Percentiles rank a stretch among this genome's conserved stretches.
phyloP scores from a whole-genome alignment of 345 rosid species.

The Tarenaya hassleriana region DNA sequence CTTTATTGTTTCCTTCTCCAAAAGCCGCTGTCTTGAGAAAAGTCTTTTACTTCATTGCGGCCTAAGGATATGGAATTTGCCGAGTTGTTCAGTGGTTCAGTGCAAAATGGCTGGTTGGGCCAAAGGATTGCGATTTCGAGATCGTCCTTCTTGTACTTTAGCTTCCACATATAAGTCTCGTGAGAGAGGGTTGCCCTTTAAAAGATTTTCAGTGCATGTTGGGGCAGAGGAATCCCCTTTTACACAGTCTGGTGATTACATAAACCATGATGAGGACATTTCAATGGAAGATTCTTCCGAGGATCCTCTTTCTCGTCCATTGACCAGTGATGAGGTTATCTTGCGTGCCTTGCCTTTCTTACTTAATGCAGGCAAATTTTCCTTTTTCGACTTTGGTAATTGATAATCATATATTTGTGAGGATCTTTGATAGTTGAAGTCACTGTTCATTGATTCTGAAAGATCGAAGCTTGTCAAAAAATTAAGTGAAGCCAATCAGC shows the following conservation, averaged over 20 bases:
- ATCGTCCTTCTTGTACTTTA: constrained; percentile 23
- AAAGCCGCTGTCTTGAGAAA: constrained; percentile 41
- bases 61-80: constrained; percentile 27
- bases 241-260: constrained; percentile 25
- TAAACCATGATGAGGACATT: constrained; percentile 31
- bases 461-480: constrained; percentile 62
- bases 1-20: background rate
- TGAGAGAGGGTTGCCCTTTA: constrained; percentile 29
- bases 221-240: constrained; percentile 46
- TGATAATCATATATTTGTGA: background rate
- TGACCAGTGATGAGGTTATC: constrained; percentile 54
- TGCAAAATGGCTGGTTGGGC: constrained; percentile 16
- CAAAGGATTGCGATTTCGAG: constrained; percentile 18
- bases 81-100: constrained; percentile 21
- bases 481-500: constrained; percentile 95
- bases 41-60: constrained; percentile 35
- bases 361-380: background rate
- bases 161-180: constrained; percentile 27
- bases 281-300: constrained; percentile 34
- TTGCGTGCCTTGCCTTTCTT: background rate
- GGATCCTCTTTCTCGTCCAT: constrained; percentile 38
- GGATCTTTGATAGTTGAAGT: constrained; percentile 42
- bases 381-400: background rate
- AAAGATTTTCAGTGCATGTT: constrained; percentile 34
- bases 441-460: constrained; percentile 60